Evolutionary conservation across 345 rosid genomes (phyloP).

Genomic region (Adansonia digitata): DNA sequence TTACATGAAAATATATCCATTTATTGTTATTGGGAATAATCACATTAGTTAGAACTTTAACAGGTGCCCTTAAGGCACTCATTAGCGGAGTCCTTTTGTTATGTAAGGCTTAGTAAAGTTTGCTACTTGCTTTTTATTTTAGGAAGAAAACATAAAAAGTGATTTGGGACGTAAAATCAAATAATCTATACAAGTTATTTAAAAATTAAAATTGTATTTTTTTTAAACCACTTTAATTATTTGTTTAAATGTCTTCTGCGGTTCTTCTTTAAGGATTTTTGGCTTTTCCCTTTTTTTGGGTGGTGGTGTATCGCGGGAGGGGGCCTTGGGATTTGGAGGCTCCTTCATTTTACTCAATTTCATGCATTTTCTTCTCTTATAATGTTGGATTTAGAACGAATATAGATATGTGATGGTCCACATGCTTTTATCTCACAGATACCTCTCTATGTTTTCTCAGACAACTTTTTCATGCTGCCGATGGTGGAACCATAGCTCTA

Average conservation of each 20-base stretch:
- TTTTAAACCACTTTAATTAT: background rate
- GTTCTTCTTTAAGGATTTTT: background rate
- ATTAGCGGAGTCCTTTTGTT: background rate
- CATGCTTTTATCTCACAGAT: background rate
- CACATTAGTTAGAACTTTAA: background rate
- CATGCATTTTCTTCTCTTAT: background rate
- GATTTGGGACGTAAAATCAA: background rate
- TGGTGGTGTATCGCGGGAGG: background rate
- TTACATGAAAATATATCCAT: background rate
- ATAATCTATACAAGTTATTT: background rate
- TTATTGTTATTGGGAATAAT: background rate
- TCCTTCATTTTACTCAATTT: background rate
- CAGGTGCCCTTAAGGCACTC: background rate
- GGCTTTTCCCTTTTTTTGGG: background rate
- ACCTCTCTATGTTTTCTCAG: conserved; percentile 31
- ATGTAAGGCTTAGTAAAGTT: background rate
- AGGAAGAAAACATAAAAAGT: background rate
- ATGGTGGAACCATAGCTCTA: conserved; percentile 88
- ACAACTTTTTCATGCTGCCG: conserved; percentile 60
- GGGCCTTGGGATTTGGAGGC: background rate
- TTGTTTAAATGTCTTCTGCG: background rate
- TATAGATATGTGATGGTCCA: background rate
- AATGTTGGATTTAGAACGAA: background rate
- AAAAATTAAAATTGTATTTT: background rate
- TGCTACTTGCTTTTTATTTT: background rate